These are phyloP conservation scores for Cadophora sp. DNA, from an alignment of 2,329 filamentous ascomycete species.

Conservation along the genomic window DNA sequence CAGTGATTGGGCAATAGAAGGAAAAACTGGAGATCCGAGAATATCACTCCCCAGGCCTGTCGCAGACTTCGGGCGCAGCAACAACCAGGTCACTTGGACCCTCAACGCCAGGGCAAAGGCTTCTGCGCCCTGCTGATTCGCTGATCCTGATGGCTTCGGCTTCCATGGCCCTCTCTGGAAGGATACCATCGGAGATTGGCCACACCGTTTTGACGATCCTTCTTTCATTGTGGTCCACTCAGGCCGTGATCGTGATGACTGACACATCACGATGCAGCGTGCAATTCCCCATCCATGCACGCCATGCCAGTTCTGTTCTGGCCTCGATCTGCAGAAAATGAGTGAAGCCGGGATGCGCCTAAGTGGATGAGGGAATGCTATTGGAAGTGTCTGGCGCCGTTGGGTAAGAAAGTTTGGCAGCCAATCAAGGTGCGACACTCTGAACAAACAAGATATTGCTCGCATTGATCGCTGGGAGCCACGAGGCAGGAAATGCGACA, in stretches of 20 bases:
- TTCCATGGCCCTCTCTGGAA: conserved; percentile 28
- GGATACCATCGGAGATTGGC: conserved; percentile 41
- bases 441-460: conserved; percentile 26
- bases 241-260: conserved; percentile 29
- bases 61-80: conserved; percentile 35
- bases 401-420: conserved; percentile 1
- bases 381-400: conserved; percentile 30
- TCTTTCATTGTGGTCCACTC: conserved; percentile 22
- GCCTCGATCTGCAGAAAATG: conserved; percentile 35
- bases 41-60: conserved; percentile 31
- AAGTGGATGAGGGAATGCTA: conserved; percentile 25
- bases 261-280: conserved; percentile 43
- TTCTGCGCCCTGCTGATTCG: conserved; percentile 30
- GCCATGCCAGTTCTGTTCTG: conserved; percentile 16
- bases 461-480: conserved; percentile 39
- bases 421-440: conserved; percentile 24
- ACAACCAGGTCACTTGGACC: conserved; percentile 3
- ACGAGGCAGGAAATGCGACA: conserved; percentile 34
- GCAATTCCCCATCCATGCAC: conserved; percentile 30
- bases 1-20: conserved; percentile 29
- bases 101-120: conserved; percentile 15
- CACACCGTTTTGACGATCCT: conserved; percentile 35
- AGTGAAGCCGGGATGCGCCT: conserved; percentile 22
- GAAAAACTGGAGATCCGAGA: conserved; percentile 33
- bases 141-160: conserved; percentile 19